Conservation (phyloP, 345 rosid genomes). For the Euclidium syriacum region DNA sequence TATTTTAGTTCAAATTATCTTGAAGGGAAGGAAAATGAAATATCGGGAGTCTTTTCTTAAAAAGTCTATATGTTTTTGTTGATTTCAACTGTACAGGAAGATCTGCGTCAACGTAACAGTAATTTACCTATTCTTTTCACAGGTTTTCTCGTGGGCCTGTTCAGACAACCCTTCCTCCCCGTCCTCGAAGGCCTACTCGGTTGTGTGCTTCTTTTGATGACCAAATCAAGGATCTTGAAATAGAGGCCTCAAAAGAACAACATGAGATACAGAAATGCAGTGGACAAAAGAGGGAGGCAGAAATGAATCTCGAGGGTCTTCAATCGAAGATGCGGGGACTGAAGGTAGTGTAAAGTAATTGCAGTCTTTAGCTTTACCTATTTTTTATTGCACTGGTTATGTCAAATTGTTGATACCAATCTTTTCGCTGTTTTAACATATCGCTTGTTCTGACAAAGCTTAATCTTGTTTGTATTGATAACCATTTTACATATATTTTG, state of each 20-base stretch:
- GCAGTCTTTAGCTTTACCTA: background rate
- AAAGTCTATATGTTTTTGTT: background rate
- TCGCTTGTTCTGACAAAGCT: background rate
- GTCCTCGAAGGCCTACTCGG: constrained; percentile 46
- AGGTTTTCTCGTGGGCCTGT: constrained; percentile 87
- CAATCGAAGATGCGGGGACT: constrained; percentile 28
- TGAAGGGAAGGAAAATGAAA: background rate
- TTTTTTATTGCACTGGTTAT: background rate
- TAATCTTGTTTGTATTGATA: background rate
- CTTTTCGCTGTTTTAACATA: background rate
- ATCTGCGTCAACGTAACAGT: background rate
- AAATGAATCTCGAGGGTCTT: constrained; percentile 44
- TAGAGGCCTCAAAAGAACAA: constrained; percentile 26
- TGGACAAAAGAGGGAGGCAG: constrained; percentile 51
- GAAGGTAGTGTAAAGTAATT: constrained; percentile 39
- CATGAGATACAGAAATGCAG: constrained; percentile 40
- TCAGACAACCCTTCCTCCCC: constrained; percentile 76
- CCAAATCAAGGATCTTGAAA: constrained; percentile 60
- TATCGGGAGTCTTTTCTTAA: background rate
- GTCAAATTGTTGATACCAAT: background rate
- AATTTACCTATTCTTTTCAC: constrained; percentile 4
- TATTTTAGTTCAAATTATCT: background rate
- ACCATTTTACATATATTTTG: background rate
- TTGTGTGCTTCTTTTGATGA: constrained; percentile 74
- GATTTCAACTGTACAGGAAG: background rate